Conservation (phyloP, 2,329 filamentous ascomycete species). For the Atkinsonella hypoxylon region DNA sequence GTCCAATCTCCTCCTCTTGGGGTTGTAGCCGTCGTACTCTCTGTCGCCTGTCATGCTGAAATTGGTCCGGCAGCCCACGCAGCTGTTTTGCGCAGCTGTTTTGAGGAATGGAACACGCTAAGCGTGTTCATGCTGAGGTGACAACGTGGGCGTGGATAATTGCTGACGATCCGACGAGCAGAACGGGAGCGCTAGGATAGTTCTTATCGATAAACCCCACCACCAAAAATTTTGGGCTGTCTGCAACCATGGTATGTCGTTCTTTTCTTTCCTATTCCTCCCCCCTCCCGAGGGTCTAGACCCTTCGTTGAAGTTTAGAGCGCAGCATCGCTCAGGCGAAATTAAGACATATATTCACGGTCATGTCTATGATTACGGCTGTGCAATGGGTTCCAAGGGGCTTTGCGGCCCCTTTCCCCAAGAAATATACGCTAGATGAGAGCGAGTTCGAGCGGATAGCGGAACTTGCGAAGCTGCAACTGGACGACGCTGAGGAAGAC, state of each 20-base stretch:
- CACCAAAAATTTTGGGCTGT: conserved; percentile 20
- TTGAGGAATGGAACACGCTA: not conserved
- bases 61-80: not conserved
- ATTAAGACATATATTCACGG: not conserved
- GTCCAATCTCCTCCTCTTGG: conserved; percentile 27
- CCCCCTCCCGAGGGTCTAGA: too few relatives aligned
- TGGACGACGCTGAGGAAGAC: conserved; percentile 86
- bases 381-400: conserved; percentile 67
- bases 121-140: not conserved
- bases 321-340: not conserved
- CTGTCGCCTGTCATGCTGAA: conserved; percentile 21
- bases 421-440: conserved; percentile 65
- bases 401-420: conserved; percentile 63
- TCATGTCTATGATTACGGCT: conserved; percentile 65
- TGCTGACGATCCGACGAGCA: not conserved
- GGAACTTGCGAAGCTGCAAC: conserved; percentile 61
- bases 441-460: conserved; percentile 66
- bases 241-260: not conserved
- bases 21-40: conserved; percentile 26
- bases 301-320: not conserved
- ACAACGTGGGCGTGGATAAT: conserved; percentile 10
- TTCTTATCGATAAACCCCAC: conserved; percentile 30
- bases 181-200: not conserved
- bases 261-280: not conserved
- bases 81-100: not conserved